phyloP scores from a whole-genome alignment of 2,329 filamentous ascomycete genomes.

The Cercospora nicotianae region DNA sequence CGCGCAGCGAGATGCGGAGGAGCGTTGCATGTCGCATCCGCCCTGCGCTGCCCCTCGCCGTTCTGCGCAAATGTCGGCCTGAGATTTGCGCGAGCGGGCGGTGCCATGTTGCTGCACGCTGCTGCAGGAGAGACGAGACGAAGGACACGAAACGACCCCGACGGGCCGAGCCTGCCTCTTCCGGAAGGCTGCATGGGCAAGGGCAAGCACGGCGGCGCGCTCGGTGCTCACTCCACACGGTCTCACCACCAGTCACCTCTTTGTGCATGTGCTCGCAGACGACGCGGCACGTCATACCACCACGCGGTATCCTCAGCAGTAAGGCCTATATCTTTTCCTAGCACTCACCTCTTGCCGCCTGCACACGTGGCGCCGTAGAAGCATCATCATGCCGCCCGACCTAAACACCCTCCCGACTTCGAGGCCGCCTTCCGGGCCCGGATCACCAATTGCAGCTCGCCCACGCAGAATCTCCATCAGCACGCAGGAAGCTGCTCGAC shows the following conservation, averaged over 20 bases:
- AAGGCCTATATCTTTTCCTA: slow-evolving; percentile 5
- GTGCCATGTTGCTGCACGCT: neutral
- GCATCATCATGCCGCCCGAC: slow-evolving; percentile 53
- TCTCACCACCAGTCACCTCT: slow-evolving; percentile 4
- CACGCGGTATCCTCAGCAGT: slow-evolving; percentile 4
- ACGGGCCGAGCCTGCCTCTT: neutral
- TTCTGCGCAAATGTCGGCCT: neutral
- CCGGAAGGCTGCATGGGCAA: neutral
- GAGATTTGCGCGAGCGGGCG: neutral
- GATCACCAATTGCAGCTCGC: slow-evolving; percentile 34
- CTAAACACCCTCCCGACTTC: slow-evolving; percentile 56
- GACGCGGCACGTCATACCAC: slow-evolving; percentile 6
- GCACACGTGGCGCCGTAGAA: neutral
- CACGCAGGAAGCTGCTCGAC: slow-evolving; percentile 44
- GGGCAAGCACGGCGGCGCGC: neutral
- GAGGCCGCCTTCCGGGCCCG: slow-evolving; percentile 36
- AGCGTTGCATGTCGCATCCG: neutral
- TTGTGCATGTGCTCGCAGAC: slow-evolving; percentile 1
- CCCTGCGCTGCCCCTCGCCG: neutral
- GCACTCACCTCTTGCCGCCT: neutral
- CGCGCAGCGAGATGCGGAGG: neutral
- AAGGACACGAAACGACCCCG: neutral
- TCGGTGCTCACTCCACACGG: neutral
- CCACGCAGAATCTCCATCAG: slow-evolving; percentile 37
- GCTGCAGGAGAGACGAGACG: neutral